A percentile compares a stretch with the other conserved stretches of the same genome.
These are phyloP conservation scores for Pseudogymnoascus sp. DNA, from an alignment of 2,329 filamentous ascomycete genomes.

Conservation along the genomic window DNA sequence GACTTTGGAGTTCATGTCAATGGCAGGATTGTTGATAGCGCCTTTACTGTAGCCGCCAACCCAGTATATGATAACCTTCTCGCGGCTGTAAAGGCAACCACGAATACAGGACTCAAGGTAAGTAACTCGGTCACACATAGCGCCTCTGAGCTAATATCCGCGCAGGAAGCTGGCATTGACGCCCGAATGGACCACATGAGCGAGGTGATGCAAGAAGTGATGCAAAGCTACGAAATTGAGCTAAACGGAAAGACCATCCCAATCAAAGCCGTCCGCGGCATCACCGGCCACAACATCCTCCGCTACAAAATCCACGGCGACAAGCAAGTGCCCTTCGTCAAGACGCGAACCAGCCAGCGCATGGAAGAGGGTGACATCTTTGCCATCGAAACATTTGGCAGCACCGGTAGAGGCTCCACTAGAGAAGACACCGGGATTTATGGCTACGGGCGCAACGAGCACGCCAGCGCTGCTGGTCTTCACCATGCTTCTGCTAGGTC, in stretches of 20 bases:
- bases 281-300: slow-evolving; percentile 49
- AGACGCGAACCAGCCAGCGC: slow-evolving; percentile 40
- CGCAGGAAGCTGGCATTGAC: slow-evolving; percentile 44
- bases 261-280: slow-evolving; percentile 47
- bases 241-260: slow-evolving; percentile 45
- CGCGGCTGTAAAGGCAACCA: slow-evolving; percentile 65
- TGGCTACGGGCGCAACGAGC: slow-evolving; percentile 40
- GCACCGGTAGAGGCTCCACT: slow-evolving; percentile 43
- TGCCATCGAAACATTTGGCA: slow-evolving; percentile 53
- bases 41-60: slow-evolving; percentile 73
- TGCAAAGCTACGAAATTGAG: slow-evolving; percentile 55
- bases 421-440: slow-evolving; percentile 45
- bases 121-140: background rate
- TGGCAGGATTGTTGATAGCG: slow-evolving; percentile 72
- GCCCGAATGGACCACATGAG: slow-evolving; percentile 48
- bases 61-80: slow-evolving; percentile 68
- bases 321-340: slow-evolving; percentile 49
- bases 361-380: slow-evolving; percentile 55
- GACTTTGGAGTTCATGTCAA: slow-evolving; percentile 78
- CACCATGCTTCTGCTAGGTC: slow-evolving; percentile 48
- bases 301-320: slow-evolving; percentile 50
- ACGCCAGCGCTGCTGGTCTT: slow-evolving; percentile 32
- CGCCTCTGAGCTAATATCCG: slow-evolving; percentile 1
- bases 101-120: slow-evolving; percentile 46
- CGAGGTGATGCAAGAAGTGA: slow-evolving; percentile 51